These are phyloP conservation scores for Begonia masoniana DNA, from an alignment of 306 rosid genomes.

Conservation along the genomic window DNA sequence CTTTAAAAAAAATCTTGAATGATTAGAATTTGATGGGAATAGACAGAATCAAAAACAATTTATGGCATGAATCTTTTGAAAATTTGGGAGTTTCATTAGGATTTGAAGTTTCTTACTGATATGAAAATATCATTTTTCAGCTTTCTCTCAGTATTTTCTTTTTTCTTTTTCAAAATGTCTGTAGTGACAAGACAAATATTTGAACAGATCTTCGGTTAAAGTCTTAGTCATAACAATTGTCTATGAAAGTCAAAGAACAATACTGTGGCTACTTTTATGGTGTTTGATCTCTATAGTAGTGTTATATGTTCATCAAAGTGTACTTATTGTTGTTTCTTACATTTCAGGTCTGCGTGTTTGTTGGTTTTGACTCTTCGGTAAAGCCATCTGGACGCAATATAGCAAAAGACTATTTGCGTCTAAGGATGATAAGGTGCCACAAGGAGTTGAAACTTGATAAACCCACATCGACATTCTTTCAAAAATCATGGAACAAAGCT, in stretches of 20 bases:
- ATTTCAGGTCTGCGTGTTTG: conserved; percentile 56
- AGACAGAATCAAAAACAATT: no score
- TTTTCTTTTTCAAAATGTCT: neutral
- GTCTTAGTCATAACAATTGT: no score
- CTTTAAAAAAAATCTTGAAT: no score
- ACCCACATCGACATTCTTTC: conserved; percentile 29
- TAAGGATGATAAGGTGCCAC: conserved; percentile 58
- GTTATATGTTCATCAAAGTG: neutral
- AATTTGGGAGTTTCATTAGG: no score
- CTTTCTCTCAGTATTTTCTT: neutral
- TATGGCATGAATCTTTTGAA: no score
- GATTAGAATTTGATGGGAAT: no score
- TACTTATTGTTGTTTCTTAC: neutral
- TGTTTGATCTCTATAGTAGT: no score
- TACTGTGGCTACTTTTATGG: no score
- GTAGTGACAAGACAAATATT: no score
- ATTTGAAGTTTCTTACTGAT: no score
- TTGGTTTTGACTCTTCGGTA: conserved; percentile 35
- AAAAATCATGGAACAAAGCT: conserved; percentile 56
- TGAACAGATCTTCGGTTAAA: no score
- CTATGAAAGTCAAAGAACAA: no score
- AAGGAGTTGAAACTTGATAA: conserved; percentile 61
- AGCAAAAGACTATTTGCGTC: conserved; percentile 32
- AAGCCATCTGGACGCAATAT: conserved; percentile 28
- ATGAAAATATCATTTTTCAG: neutral